phyloP scores from a whole-genome alignment of 768 basidiomycete species.

The Kwoniella heveanensis region DNA sequence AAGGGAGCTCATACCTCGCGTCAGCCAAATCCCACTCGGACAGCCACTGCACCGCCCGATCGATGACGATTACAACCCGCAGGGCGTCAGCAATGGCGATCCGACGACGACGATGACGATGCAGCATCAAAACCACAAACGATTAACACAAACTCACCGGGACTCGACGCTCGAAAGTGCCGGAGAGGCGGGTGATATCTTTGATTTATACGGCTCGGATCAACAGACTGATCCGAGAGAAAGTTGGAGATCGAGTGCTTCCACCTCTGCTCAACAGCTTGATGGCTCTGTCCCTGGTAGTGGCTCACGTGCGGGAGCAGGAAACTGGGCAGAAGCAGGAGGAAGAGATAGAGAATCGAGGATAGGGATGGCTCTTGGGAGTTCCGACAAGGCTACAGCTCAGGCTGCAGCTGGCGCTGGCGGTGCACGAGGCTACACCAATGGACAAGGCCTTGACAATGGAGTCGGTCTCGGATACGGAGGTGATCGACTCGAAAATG shows the following conservation, averaged over 20 bases:
- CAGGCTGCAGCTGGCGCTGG: too few relatives aligned
- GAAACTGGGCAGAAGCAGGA: too few relatives aligned
- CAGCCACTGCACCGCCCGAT: neutral
- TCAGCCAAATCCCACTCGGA: neutral
- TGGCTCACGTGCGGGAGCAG: too few relatives aligned
- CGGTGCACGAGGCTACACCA: too few relatives aligned
- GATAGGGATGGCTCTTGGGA: conserved; percentile 6
- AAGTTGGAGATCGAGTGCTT: conserved; percentile 6
- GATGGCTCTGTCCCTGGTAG: too few relatives aligned
- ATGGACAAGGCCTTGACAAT: neutral
- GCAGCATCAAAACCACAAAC: neutral
- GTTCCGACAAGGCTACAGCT: neutral
- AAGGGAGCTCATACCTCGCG: neutral
- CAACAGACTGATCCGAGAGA: neutral
- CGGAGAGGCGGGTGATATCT: conserved; percentile 41
- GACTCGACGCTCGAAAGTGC: conserved; percentile 38
- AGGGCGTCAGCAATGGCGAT: neutral
- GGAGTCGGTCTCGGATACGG: neutral
- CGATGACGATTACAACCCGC: too few relatives aligned
- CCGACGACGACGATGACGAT: conserved; percentile 21
- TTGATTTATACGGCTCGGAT: conserved; percentile 33
- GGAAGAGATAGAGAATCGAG: neutral
- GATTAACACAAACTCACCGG: conserved; percentile 6
- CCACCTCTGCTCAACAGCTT: too few relatives aligned
- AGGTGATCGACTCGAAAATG: neutral